Conservation (phyloP, 108 stramenopile species). For the Cyclotella distinguenda region DNA sequence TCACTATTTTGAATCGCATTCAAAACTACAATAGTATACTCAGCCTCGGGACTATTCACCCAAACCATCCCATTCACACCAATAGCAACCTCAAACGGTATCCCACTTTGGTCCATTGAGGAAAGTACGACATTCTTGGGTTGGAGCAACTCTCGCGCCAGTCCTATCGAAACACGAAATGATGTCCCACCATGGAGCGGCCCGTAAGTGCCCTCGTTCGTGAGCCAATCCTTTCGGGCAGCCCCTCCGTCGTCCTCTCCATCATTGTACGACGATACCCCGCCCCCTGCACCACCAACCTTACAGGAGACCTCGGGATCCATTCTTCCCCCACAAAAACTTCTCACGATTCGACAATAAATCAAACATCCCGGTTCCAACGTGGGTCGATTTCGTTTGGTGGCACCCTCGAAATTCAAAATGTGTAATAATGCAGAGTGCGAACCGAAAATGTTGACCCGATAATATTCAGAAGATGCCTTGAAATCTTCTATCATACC, state of each 20-base stretch:
- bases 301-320: conserved; percentile 74
- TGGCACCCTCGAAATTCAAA: conserved; percentile 79
- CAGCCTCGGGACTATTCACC: conserved; percentile 65
- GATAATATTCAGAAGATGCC: conserved; percentile 70
- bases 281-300: conserved; percentile 38
- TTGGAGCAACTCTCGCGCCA: conserved; percentile 69
- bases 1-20: conserved; percentile 81
- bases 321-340: conserved; percentile 38
- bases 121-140: conserved; percentile 62
- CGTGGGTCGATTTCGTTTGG: conserved; percentile 79
- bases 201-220: conserved; percentile 82
- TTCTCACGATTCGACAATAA: conserved; percentile 63
- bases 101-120: conserved; percentile 49
- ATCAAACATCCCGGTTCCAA: conserved; percentile 64
- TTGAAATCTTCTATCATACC: conserved; percentile 82
- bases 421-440: conserved; percentile 63
- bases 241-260: conserved; percentile 48
- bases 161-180: conserved; percentile 58
- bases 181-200: conserved; percentile 69
- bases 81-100: conserved; percentile 75
- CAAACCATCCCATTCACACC: conserved; percentile 85
- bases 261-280: conserved; percentile 14
- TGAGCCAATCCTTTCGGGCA: conserved; percentile 83
- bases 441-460: conserved; percentile 75
- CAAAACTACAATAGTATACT: conserved; percentile 71